Evolutionary conservation across 78 protist genomes (phyloP).

Genomic region (Polysphondylium violaceum): DNA sequence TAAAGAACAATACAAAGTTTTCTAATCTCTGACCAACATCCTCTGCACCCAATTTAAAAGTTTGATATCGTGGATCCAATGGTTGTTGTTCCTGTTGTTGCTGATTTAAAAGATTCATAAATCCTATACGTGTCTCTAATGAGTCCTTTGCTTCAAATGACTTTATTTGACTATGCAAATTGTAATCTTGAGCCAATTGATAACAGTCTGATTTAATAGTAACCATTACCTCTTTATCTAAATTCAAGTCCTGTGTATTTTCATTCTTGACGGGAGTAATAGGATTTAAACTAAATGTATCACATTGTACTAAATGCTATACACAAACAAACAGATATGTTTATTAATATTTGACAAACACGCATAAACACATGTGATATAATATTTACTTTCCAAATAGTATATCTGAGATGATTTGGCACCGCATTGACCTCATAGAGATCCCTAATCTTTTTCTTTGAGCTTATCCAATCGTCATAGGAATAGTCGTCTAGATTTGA

Average conservation of each 20-base stretch:
- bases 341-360: neutral
- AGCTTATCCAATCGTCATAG: slow-evolving; percentile 45
- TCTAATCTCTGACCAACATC: slow-evolving; percentile 11
- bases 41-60: neutral
- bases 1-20: slow-evolving; percentile 39
- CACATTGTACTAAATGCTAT: slow-evolving; percentile 60
- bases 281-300: too few relatives aligned
- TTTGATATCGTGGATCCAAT: neutral
- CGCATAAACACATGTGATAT: neutral
- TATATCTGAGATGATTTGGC: slow-evolving; percentile 37
- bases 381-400: slow-evolving; percentile 50
- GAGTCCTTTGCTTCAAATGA: neutral
- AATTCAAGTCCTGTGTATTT: too few relatives aligned
- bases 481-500: slow-evolving; percentile 4
- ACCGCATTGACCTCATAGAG: slow-evolving; percentile 23
- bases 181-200: slow-evolving; percentile 44
- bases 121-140: neutral
- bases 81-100: neutral
- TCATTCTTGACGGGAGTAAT: too few relatives aligned
- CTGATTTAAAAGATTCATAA: neutral
- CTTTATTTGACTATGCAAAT: slow-evolving; percentile 35
- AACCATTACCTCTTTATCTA: too few relatives aligned
- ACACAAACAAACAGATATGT: neutral
- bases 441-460: slow-evolving; percentile 40
- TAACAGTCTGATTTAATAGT: too few relatives aligned